Evolutionary conservation across 148 eudicot genomes (phyloP).

Genomic region (Vaccinium darrowii): DNA sequence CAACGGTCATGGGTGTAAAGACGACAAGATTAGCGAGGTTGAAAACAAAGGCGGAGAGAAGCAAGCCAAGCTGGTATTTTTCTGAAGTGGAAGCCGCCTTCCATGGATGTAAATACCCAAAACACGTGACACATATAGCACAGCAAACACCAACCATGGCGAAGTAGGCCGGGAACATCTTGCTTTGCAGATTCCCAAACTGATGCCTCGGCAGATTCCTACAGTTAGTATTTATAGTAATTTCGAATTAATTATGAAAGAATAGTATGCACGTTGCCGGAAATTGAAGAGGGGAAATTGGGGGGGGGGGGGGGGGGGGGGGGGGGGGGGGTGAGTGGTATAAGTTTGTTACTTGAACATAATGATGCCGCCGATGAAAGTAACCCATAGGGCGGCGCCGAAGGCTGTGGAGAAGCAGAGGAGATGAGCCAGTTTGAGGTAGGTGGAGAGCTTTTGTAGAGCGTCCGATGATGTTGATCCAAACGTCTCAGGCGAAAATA

Average conservation of each 20-base stretch:
- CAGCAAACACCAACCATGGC: conserved; percentile 84
- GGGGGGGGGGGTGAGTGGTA: not conserved
- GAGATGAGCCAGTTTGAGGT: conserved; percentile 64
- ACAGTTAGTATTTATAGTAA: not conserved
- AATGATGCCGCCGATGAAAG: conserved; percentile 98
- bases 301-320: not conserved
- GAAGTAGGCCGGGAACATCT: conserved; percentile 98
- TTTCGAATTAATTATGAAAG: not conserved
- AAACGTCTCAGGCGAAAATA: conserved; percentile 87
- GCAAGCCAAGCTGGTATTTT: conserved; percentile 80
- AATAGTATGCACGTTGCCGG: not conserved
- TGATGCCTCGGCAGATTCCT: conserved; percentile 97
- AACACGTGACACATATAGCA: conserved; percentile 62
- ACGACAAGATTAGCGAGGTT: conserved; percentile 80
- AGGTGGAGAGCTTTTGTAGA: conserved; percentile 27
- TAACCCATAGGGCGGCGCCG: conserved; percentile 97
- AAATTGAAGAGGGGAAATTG: not conserved
- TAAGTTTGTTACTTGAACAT: conserved; percentile 75
- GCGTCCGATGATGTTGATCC: conserved; percentile 29
- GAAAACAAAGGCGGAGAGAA: conserved; percentile 63
- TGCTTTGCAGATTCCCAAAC: conserved; percentile 95
- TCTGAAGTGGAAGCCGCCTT: conserved; percentile 62
- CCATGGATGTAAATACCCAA: conserved; percentile 95
- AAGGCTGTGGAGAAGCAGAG: conserved; percentile 90
- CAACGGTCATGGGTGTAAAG: conserved; percentile 90